Evolutionary conservation across 225 moss, liverwort and hornwort species (phyloP), one percentile per base, ranked within the genome.

Genomic region (Pseudisothecium myosuroides): DNA sequence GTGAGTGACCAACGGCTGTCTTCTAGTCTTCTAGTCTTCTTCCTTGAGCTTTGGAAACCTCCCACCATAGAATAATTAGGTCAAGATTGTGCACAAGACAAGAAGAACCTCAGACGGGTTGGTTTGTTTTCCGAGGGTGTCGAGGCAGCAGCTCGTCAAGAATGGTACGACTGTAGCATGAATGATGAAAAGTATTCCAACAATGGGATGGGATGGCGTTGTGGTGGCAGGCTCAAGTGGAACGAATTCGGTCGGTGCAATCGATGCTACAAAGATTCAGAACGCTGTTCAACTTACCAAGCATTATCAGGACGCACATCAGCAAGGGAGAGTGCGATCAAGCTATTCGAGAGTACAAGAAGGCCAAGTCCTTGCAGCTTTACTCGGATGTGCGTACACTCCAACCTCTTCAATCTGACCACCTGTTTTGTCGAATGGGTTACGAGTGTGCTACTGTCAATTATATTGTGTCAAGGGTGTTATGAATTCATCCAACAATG

Each of bases 311-410:
- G 86, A 94, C 93, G 82, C 92, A 96, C 85, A 96, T 98, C 56
- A 95, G 95, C 90, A 97, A 97, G 87, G 97, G 96, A 80, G 97
- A 98, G 89, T 98, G 95, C 61, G 97, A 98, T 74, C 92, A 96
- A 87, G 98, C 98, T 10, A 96, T 98, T 88, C 95, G 97, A 82
- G 98, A 98, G 87, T 98, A 98, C 90, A 97, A 96, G 88, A 98
- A 98, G 83, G 96, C 98, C 62, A 98, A 98, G 89, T 97, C 97
- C 64, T 90, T 98, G 92, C 96, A 97, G 58, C 90, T 96, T 29
- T 96, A 96, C 86, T 96, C 98, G 58, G 93, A 98, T 90, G 98
- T 98, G 41, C 11, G 96, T 92, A 36, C 66, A 5, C 54, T 32
- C n/a, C 11, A 86, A n/a, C 23, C 64, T n/a, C 37, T 64, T 55